A percentile compares a stretch with the other conserved stretches of the same genome.
Evolutionary conservation across 345 rosid species (phyloP).

Genomic region (Cardamine resedifolia): DNA sequence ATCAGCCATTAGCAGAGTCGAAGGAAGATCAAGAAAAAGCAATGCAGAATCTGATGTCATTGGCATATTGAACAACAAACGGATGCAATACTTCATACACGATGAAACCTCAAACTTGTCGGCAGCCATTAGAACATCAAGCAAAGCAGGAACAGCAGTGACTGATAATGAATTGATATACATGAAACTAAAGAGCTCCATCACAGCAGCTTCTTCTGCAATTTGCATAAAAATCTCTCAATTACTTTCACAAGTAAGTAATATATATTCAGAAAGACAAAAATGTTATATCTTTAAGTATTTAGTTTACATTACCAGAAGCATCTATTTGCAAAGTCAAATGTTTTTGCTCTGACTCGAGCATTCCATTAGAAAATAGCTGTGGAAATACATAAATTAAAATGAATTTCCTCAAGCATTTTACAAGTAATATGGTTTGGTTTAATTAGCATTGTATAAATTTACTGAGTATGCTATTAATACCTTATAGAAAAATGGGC

Average conservation of each 20-base stretch:
- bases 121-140: conserved; percentile 77
- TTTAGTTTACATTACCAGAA: conserved; percentile 49
- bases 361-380: conserved; percentile 86
- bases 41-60: conserved; percentile 81
- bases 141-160: conserved; percentile 49
- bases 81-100: conserved; percentile 80
- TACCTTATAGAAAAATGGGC: conserved; percentile 81
- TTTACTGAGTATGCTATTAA: neutral
- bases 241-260: neutral
- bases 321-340: conserved; percentile 65
- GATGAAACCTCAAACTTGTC: conserved; percentile 86
- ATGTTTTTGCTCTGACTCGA: conserved; percentile 66
- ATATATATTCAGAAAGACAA: neutral
- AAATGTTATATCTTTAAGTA: neutral
- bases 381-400: conserved; percentile 30
- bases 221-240: neutral
- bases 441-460: neutral
- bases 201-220: conserved; percentile 78
- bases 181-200: conserved; percentile 81
- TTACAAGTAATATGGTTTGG: neutral
- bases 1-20: conserved; percentile 59
- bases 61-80: conserved; percentile 53
- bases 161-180: conserved; percentile 54
- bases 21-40: conserved; percentile 79
- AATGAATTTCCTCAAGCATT: neutral